Percentiles rank a stretch among this genome's conserved stretches.
Conservation (phyloP, 352 stramenopile genomes). For the Phytophthora sp. region DNA sequence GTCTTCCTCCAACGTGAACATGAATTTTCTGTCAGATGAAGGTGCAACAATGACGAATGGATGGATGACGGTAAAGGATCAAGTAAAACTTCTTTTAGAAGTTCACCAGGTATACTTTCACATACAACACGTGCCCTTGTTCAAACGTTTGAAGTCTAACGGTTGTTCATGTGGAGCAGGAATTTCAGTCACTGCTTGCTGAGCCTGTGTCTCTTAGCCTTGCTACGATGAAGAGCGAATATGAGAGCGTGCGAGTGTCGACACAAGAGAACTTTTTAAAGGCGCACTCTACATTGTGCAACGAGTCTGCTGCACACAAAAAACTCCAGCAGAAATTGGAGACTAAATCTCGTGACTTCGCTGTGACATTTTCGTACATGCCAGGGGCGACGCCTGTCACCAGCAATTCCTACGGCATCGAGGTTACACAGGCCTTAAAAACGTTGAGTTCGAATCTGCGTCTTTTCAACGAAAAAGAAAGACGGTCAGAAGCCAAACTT, state of each 20-base stretch:
- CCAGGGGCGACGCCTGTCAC: slow-evolving; percentile 24
- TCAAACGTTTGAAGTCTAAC: no score
- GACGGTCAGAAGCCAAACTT: slow-evolving; percentile 48
- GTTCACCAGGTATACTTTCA: slow-evolving; percentile 54
- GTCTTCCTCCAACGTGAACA: slow-evolving; percentile 25
- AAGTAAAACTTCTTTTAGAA: slow-evolving; percentile 64
- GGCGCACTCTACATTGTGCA: slow-evolving; percentile 48
- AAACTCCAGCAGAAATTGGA: slow-evolving; percentile 77
- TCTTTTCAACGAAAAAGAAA: slow-evolving; percentile 44
- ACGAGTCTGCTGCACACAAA: slow-evolving; percentile 45
- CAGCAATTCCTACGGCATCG: slow-evolving; percentile 30
- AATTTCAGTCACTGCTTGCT: slow-evolving; percentile 78
- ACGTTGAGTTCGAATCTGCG: slow-evolving; percentile 32
- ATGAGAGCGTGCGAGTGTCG: slow-evolving; percentile 57
- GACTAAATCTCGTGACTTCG: slow-evolving; percentile 51
- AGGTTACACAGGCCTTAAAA: slow-evolving; percentile 32
- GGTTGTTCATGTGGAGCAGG: slow-evolving; percentile 31
- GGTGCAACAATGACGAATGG: slow-evolving; percentile 56
- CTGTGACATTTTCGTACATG: slow-evolving; percentile 31
- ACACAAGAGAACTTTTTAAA: slow-evolving; percentile 76
- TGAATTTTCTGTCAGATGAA: slow-evolving; percentile 49
- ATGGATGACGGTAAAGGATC: slow-evolving; percentile 66
- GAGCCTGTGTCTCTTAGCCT: slow-evolving; percentile 78
- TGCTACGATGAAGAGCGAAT: slow-evolving; percentile 81
- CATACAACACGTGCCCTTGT: background rate